phyloP scores from a whole-genome alignment of 805 yeast species.

The Suhomyces vadensis region DNA sequence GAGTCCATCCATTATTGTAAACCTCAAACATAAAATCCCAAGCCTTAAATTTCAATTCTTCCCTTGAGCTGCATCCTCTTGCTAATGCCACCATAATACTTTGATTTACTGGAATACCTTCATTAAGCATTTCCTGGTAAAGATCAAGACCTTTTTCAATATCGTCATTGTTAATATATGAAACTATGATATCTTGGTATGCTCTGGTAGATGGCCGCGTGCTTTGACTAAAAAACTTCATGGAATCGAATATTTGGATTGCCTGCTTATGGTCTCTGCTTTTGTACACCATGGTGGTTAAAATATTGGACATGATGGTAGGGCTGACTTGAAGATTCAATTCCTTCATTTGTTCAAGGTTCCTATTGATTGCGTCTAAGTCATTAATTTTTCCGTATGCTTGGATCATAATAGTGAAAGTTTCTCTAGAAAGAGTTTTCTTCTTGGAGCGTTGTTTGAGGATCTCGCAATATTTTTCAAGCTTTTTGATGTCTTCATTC shows the following conservation, averaged over 20 bases:
- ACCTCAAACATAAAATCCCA: slow-evolving; percentile 79
- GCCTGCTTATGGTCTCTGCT: slow-evolving; percentile 59
- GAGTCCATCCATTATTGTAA: slow-evolving; percentile 44
- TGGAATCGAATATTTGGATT: slow-evolving; percentile 70
- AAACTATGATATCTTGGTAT: slow-evolving; percentile 69
- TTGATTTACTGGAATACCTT: slow-evolving; percentile 31
- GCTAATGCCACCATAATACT: slow-evolving; percentile 56
- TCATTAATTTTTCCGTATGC: slow-evolving; percentile 45
- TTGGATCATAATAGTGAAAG: slow-evolving; percentile 47
- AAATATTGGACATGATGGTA: slow-evolving; percentile 53
- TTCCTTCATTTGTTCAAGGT: slow-evolving; percentile 39
- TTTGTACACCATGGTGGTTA: slow-evolving; percentile 60
- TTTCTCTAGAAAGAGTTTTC: slow-evolving; percentile 34
- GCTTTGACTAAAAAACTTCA: slow-evolving; percentile 72
- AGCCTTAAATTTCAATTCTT: slow-evolving; percentile 52
- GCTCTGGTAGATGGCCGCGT: slow-evolving; percentile 68
- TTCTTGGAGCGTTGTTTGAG: slow-evolving; percentile 20
- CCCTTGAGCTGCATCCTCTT: slow-evolving; percentile 62
- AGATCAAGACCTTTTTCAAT: slow-evolving; percentile 76
- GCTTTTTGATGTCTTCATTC: slow-evolving; percentile 20
- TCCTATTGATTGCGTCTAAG: slow-evolving; percentile 39
- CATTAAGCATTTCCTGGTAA: slow-evolving; percentile 62
- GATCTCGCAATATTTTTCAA: slow-evolving; percentile 35
- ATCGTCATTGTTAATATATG: slow-evolving; percentile 61
- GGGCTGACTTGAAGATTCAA: slow-evolving; percentile 43